Conservation (phyloP, 192 early-diverging fungal species). For the Rhizophlyctis rosea region DNA sequence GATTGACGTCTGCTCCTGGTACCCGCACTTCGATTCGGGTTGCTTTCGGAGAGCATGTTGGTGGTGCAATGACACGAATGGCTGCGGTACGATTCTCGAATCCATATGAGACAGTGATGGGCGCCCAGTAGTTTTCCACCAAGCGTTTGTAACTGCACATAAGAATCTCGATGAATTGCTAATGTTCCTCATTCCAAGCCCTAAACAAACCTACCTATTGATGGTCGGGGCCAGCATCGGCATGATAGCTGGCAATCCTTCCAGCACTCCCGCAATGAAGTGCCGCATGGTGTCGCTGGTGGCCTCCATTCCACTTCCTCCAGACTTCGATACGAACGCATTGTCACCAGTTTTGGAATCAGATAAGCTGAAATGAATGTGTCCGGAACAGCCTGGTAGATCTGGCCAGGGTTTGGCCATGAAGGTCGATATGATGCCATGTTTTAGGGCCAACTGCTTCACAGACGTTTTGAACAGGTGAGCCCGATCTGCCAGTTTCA, state of each 20-base stretch:
- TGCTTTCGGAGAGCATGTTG: conserved; percentile 58
- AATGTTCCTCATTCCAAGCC: too few relatives aligned
- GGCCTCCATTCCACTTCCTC: background rate
- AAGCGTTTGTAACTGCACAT: conserved; percentile 77
- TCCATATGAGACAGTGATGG: conserved; percentile 76
- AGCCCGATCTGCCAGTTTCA: conserved; percentile 67
- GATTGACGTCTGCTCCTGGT: conserved; percentile 78
- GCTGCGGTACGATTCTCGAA: conserved; percentile 69
- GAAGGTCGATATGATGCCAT: conserved; percentile 72
- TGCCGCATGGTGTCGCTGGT: conserved; percentile 12
- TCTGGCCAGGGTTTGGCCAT: conserved; percentile 79
- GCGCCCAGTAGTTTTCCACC: conserved; percentile 82
- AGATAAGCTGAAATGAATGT: conserved; percentile 71
- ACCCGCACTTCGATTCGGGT: conserved; percentile 80
- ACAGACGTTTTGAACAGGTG: conserved; percentile 72
- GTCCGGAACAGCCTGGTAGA: conserved; percentile 77
- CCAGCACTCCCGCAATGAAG: conserved; percentile 34
- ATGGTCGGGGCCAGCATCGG: conserved; percentile 73
- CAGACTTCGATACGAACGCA: conserved; percentile 39
- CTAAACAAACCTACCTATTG: conserved; percentile 60
- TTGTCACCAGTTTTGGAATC: conserved; percentile 45
- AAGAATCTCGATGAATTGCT: conserved; percentile 4
- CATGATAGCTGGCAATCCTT: conserved; percentile 68
- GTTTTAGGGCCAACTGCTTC: conserved; percentile 68
- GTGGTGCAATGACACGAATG: conserved; percentile 72